phyloP scores from a whole-genome alignment of 306 rosid species.

The Astragalus membranaceus region DNA sequence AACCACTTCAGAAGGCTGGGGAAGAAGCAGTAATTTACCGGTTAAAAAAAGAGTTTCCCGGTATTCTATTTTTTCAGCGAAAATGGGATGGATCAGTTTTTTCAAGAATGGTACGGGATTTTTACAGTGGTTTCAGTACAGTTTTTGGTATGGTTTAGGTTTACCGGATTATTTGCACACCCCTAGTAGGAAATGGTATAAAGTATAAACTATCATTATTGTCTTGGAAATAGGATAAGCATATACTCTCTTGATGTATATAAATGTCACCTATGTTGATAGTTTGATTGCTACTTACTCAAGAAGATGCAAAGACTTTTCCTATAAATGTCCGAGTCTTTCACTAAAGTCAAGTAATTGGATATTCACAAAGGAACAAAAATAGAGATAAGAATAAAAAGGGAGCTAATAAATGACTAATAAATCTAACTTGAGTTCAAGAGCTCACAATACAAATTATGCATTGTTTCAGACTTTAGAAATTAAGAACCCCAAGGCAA shows the following conservation, averaged over 20 bases:
- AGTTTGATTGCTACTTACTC: neutral
- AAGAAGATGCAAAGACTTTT: neutral
- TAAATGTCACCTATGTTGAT: neutral
- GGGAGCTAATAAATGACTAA: neutral
- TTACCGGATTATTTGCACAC: no score
- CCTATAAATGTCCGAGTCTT: neutral
- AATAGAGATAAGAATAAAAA: neutral
- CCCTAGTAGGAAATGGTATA: neutral
- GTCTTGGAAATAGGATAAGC: neutral
- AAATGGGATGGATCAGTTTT: no score
- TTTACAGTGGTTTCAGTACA: no score
- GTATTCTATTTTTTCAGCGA: no score
- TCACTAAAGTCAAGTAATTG: neutral
- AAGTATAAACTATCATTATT: neutral
- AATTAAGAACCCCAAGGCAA: neutral
- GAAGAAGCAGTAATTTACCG: no score
- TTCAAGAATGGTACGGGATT: no score
- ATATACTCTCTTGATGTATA: neutral
- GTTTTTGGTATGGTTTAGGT: no score
- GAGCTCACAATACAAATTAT: neutral
- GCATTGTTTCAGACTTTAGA: neutral
- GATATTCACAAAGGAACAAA: neutral
- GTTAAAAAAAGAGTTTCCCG: no score
- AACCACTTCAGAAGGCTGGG: no score
- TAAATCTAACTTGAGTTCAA: neutral